Conservation (phyloP, 106 monocot genomes). For the Cymbidium sinense region DNA sequence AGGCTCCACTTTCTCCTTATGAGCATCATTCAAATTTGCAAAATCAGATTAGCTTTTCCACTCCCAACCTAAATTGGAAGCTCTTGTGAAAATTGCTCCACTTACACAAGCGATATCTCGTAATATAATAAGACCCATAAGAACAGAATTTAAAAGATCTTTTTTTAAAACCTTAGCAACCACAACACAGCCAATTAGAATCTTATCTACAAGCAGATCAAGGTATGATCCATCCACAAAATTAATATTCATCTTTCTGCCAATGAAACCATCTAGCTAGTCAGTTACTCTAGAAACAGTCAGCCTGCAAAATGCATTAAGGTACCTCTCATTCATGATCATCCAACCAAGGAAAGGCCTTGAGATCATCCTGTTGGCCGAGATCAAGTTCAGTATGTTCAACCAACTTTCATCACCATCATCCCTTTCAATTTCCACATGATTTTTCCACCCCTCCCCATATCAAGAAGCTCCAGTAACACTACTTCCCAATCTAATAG, state of each 20-base stretch:
- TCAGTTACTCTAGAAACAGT: slow-evolving; percentile 77
- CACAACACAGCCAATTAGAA: slow-evolving; percentile 85
- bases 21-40: slow-evolving; percentile 53
- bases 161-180: slow-evolving; percentile 86
- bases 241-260: slow-evolving; percentile 88
- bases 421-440: not conserved
- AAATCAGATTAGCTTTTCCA: slow-evolving; percentile 89
- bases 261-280: slow-evolving; percentile 93
- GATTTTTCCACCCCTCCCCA: not conserved
- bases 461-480: not conserved
- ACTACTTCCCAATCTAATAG: slow-evolving; percentile 7
- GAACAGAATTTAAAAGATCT: slow-evolving; percentile 66
- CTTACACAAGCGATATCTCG: slow-evolving; percentile 73
- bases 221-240: slow-evolving; percentile 95
- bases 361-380: slow-evolving; percentile 72
- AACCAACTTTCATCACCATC: slow-evolving; percentile 35
- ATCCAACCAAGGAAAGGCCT: slow-evolving; percentile 94
- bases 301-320: slow-evolving; percentile 73
- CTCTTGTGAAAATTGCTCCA: slow-evolving; percentile 79
- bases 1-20: slow-evolving; percentile 74
- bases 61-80: slow-evolving; percentile 82
- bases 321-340: slow-evolving; percentile 82
- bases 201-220: slow-evolving; percentile 98
- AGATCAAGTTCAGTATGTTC: slow-evolving; percentile 89
- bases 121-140: slow-evolving; percentile 67